Conservation (phyloP, 73 alveolate species). For the Tetrahymena borealis region DNA sequence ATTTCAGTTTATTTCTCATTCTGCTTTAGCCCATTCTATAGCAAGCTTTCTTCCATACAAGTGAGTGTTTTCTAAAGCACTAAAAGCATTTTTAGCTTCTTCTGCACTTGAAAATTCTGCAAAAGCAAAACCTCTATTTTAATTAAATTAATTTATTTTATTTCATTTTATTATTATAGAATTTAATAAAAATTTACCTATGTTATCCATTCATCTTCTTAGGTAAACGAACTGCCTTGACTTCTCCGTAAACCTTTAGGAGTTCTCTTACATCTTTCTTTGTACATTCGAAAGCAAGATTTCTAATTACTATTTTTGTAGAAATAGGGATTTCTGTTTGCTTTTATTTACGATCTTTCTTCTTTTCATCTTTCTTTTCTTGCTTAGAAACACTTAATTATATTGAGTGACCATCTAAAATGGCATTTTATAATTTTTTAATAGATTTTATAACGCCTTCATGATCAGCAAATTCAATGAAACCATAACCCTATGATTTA, state of each 20-base stretch:
- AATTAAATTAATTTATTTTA: background rate
- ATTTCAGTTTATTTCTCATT: slow-evolving; percentile 4
- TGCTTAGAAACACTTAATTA: slow-evolving; percentile 70
- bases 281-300: slow-evolving; percentile 92
- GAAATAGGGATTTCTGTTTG: slow-evolving; percentile 65
- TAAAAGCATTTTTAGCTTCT: slow-evolving; percentile 91
- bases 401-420: slow-evolving; percentile 86
- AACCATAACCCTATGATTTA: slow-evolving; percentile 92
- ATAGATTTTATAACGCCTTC: slow-evolving; percentile 82
- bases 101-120: slow-evolving; percentile 89
- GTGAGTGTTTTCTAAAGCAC: slow-evolving; percentile 83
- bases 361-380: slow-evolving; percentile 44
- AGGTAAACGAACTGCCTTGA: slow-evolving; percentile 90
- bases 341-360: slow-evolving; percentile 55
- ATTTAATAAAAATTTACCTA: background rate
- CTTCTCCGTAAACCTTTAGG: slow-evolving; percentile 85
- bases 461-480: slow-evolving; percentile 80
- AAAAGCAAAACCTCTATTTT: slow-evolving; percentile 89
- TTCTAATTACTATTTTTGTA: slow-evolving; percentile 78
- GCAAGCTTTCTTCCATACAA: slow-evolving; percentile 93
- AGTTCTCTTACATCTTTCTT: slow-evolving; percentile 77
- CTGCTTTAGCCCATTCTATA: slow-evolving; percentile 90
- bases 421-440: slow-evolving; percentile 70
- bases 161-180: background rate
- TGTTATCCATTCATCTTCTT: slow-evolving; percentile 70